Evolutionary conservation across 2,329 filamentous ascomycete genomes (phyloP).

Genomic region (Botrytis sinoallii): DNA sequence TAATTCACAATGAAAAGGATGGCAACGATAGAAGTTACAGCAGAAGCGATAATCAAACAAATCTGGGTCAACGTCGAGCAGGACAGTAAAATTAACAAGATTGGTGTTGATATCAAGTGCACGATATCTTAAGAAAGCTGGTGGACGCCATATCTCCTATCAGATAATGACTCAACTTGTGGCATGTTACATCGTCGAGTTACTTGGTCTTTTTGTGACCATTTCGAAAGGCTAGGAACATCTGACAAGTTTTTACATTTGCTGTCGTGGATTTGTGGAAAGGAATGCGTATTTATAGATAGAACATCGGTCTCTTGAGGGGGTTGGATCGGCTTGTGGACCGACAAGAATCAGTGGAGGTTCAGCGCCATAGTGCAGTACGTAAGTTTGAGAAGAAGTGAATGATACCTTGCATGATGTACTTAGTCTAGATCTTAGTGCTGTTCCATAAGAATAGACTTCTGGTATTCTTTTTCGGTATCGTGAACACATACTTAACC

Average conservation of each 20-base stretch:
- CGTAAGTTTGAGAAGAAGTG: not conserved
- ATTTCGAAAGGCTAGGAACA: not conserved
- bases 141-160: not conserved
- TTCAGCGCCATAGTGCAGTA: not conserved
- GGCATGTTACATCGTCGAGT: not conserved
- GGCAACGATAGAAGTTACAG: not conserved
- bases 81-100: not conserved
- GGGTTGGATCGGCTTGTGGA: too few species aligned
- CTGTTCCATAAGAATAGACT: not conserved
- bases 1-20: not conserved
- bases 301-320: not conserved
- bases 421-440: not conserved
- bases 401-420: too few species aligned
- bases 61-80: not conserved
- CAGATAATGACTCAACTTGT: not conserved
- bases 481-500: not conserved
- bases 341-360: not conserved
- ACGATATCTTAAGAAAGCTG: not conserved
- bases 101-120: not conserved
- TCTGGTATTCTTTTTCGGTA: not conserved
- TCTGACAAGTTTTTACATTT: rapidly evolving
- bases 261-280: not conserved
- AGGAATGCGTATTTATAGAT: not conserved
- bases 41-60: not conserved
- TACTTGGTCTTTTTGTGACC: rapidly evolving